Evolutionary conservation across 441 rosid species (phyloP).

Genomic region (Populus hybrid): DNA sequence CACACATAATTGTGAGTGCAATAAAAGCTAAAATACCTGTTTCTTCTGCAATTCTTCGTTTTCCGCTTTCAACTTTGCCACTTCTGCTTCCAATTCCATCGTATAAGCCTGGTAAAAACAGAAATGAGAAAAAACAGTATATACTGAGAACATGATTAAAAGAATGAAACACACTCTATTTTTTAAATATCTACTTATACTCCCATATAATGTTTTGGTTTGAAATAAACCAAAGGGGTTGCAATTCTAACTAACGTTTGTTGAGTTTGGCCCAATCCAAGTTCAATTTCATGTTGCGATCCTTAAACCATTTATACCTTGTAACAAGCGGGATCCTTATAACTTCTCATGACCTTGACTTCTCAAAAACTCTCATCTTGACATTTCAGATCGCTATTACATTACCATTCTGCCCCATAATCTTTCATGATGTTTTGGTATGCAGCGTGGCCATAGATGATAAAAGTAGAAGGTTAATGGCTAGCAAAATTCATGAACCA

Average conservation of each 20-base stretch:
- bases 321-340: constrained; percentile 28
- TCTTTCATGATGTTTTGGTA: constrained; percentile 34
- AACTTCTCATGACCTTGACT: constrained; percentile 35
- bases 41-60: constrained; percentile 61
- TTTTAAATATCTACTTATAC: constrained; percentile 3
- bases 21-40: constrained; percentile 45
- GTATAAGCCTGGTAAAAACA: constrained; percentile 69
- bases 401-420: constrained; percentile 33
- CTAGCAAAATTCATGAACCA: constrained; percentile 25
- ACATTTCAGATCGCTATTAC: constrained; percentile 36
- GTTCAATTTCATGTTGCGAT: constrained; percentile 16
- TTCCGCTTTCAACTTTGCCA: constrained; percentile 71
- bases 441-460: constrained; percentile 33
- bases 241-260: not conserved
- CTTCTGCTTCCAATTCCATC: constrained; percentile 82
- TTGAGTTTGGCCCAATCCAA: constrained; percentile 7
- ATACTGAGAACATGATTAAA: not conserved
- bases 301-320: constrained; percentile 33
- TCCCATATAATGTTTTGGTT: not conserved
- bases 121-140: constrained; percentile 2
- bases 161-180: constrained; percentile 4
- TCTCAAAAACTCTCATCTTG: constrained; percentile 38
- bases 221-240: not conserved
- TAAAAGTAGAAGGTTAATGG: constrained; percentile 29
- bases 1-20: not conserved